Base-by-base conservation (phyloP, 1,139 yeast species). In the Taiozyma sp. region DNA sequence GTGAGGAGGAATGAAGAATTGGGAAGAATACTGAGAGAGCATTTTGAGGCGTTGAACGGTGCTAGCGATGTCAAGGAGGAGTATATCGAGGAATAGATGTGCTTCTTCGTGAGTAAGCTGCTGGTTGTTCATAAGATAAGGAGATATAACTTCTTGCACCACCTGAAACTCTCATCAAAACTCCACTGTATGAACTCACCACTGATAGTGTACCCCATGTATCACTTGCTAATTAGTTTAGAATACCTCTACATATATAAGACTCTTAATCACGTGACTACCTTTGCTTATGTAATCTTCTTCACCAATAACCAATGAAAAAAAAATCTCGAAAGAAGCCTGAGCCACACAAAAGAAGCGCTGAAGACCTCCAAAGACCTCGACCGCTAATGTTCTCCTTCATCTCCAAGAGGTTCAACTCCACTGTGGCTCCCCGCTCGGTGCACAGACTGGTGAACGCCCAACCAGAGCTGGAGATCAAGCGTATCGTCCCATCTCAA, bases 401-500 rank as follows among this genome's bases (percentile, higher is more conserved):
- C 24, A 38, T 38, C 19, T 38, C 41, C 22, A 38, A 38, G 41
- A 38, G 41, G 24, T 38, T 38, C 41, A 38, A 38, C 41, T 38
- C 41, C 24, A 38, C 41, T 4, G 41, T 38, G 6, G 24, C 41
- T 8, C 41, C 41, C 16, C 22, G 24, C 13, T 19, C 41, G 2
- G 14, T 38, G 14, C 41, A 38, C 24, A 38, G 24, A 38, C 24
- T 38, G 41, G 41, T 38, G 7, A 38, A 38, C 14, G 24, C 24
- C 41, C 19, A 40, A 23, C 55, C 61, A 19, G 57, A 54, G 44
- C 67, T 83, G 30, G 87, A 83, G 56, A 70, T 82, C 56, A 73
- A 78, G 51, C 76, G 96, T 61, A 77, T 88, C 22, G 80, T 87
- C 19, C 97, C 97, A 13, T 71, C 74, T n/a, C 75, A 83, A 56